Evolutionary conservation across 257 asterid genomes (phyloP).

Genomic region (Nicotiana otophora): DNA sequence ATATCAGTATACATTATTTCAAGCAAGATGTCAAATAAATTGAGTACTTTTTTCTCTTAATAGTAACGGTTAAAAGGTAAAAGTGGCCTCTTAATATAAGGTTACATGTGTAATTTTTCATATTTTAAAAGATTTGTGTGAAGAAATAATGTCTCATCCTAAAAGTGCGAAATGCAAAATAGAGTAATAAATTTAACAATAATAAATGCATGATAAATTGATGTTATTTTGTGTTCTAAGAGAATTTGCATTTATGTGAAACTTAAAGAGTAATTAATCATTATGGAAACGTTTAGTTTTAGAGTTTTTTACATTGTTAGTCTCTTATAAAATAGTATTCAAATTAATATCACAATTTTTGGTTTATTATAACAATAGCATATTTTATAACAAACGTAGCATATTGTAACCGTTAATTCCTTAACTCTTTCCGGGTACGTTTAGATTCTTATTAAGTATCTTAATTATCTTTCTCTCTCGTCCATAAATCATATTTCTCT

Average conservation of each 20-base stretch:
- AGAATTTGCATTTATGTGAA: neutral
- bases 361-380: too few species aligned
- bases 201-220: neutral
- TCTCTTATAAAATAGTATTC: too few species aligned
- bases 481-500: too few species aligned
- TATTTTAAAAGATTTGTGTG: neutral
- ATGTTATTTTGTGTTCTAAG: neutral
- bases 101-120: neutral
- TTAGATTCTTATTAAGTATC: too few species aligned
- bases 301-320: too few species aligned
- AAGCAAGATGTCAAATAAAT: neutral
- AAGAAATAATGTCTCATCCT: neutral
- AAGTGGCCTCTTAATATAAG: neutral
- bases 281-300: neutral
- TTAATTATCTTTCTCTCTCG: too few species aligned
- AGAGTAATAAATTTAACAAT: neutral
- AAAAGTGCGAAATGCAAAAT: neutral
- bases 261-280: neutral
- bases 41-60: neutral
- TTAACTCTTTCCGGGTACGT: too few species aligned
- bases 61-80: neutral
- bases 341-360: too few species aligned
- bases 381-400: too few species aligned
- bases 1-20: neutral
- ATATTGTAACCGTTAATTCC: too few species aligned